Evolutionary conservation across 169 alveolate species (phyloP), one percentile per base, ranked within the genome.

Genomic region (Plasmodium ovale): DNA sequence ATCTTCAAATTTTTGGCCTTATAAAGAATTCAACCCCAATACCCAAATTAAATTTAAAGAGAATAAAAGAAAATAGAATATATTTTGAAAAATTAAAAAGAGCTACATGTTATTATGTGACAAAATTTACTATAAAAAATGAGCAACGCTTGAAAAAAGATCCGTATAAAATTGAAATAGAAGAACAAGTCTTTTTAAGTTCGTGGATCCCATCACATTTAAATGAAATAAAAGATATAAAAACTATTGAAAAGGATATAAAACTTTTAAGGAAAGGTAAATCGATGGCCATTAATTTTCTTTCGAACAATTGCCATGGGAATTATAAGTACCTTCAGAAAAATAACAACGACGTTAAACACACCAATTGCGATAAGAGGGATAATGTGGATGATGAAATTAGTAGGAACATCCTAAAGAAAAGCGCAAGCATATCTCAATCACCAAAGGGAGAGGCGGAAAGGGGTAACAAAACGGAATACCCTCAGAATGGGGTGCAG

Each of bases 131-230:
- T 74, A 27, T 21, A 54, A 39, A 59, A 59, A 71, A 49, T 56
- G 12, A 19, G 60, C 25, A 58, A 29, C 88, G 65, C 16, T 14
- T 39, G 49, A 27, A 37, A 84, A 84, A 51, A 29, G 31, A 51
- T 72, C 51, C 64, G 19, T 53, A 62, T 69, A 85, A 31, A 87
- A 47, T 27, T 54, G 72, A 59, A 69, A 71, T 62, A 60, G 91
- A 79, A 70, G 96, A 92, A 67, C 92, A 72, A 29, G 82, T 92
- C n/a, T 95, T 95, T 53, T 68, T 95, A 68, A 64, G 89, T 23
- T 93, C 94, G 1, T 95, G 96, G 96, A 90, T 89, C 33, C 97
- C 97, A 39, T 68, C 94, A 16, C 73, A 91, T 65, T 91, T 95
- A 53, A 85, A 93, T 44, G 96, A 95, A 65, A 91, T 95, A 9